Evolutionary conservation across 305 asterid genomes (phyloP).

Genomic region (Fraxinus velutina): DNA sequence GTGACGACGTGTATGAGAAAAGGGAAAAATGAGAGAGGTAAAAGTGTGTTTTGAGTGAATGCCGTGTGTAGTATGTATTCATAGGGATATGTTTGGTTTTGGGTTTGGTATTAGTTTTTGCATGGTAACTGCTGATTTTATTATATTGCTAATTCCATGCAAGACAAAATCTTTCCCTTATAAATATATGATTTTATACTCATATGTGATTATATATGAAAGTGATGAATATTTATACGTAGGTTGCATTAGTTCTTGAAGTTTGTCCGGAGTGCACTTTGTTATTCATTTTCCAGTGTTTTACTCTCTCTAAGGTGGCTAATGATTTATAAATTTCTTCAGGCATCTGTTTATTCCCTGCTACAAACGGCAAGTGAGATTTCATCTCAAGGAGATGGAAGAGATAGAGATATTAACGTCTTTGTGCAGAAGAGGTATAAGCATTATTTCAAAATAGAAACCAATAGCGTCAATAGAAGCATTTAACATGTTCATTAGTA

Average conservation of each 20-base stretch:
- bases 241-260: conserved; percentile 4
- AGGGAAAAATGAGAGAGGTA: too few species aligned
- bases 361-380: conserved; percentile 82
- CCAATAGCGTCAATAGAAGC: neutral
- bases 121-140: too few species aligned
- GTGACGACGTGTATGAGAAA: too few species aligned
- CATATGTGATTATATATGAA: neutral
- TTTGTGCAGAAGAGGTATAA: conserved; percentile 81
- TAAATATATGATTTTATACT: too few species aligned
- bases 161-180: too few species aligned
- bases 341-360: conserved; percentile 88
- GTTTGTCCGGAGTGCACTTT: conserved; percentile 13
- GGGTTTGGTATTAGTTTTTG: too few species aligned
- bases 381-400: conserved; percentile 89
- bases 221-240: neutral
- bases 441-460: neutral
- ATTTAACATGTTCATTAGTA: neutral
- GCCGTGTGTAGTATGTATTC: too few species aligned
- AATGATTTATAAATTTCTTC: conserved; percentile 36
- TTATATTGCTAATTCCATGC: too few species aligned
- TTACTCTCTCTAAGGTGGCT: conserved; percentile 22
- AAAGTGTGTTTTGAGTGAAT: too few species aligned
- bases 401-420: conserved; percentile 75
- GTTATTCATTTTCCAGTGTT: conserved; percentile 9
- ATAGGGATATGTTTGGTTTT: too few species aligned